Conservation (phyloP, 768 basidiomycete genomes). For the Pholiota molesta region DNA sequence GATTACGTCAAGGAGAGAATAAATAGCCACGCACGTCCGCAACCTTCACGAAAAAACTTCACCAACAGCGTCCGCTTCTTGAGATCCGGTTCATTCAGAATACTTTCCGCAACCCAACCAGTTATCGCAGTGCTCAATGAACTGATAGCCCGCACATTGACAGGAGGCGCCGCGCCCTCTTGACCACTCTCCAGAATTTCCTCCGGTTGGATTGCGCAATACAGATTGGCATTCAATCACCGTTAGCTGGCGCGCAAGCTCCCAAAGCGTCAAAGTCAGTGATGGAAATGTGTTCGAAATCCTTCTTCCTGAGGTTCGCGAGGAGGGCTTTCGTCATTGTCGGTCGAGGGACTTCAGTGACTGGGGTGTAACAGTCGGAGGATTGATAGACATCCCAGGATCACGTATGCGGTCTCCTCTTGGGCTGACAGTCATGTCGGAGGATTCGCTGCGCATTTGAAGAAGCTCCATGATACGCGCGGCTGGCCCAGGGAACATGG, state of each 20-base stretch:
- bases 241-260: constrained; percentile 92
- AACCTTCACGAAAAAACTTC: constrained; percentile 95
- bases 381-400: constrained; percentile 75
- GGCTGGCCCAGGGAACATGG: constrained; percentile 68
- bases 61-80: constrained; percentile 79
- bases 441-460: constrained; percentile 52
- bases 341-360: constrained; percentile 82
- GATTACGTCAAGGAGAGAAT: constrained; percentile 12
- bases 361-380: constrained; percentile 43
- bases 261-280: constrained; percentile 95
- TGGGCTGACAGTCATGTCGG: constrained; percentile 51
- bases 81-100: constrained; percentile 86
- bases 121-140: constrained; percentile 91
- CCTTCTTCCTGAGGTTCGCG: constrained; percentile 64
- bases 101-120: constrained; percentile 95
- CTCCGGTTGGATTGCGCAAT: constrained; percentile 83
- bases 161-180: constrained; percentile 61
- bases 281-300: constrained; percentile 62
- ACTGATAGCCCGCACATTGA: constrained; percentile 82
- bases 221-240: constrained; percentile 89
- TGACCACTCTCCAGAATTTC: constrained; percentile 88
- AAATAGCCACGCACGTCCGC: constrained; percentile 67
- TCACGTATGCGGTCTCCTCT: constrained; percentile 70
- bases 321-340: constrained; percentile 82
- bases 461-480: constrained; percentile 76